Conservation (phyloP, 164 flowering plant genomes). For the Stephania yunnanensis region DNA sequence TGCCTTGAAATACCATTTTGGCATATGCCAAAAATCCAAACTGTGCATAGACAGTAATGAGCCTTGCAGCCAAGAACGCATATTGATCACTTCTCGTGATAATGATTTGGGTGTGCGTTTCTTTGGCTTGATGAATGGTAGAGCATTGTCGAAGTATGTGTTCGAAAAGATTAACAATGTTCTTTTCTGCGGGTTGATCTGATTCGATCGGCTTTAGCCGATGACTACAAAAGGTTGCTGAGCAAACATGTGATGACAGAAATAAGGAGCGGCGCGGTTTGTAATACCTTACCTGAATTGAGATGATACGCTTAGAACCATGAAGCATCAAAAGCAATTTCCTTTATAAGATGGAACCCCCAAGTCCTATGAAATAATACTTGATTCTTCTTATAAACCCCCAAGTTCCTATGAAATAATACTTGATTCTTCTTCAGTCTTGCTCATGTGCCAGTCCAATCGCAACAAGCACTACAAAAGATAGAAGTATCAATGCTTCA, state of each 20-base stretch:
- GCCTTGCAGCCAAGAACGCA: conserved; percentile 50
- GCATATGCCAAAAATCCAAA: conserved; percentile 40
- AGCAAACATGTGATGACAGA: too few species aligned
- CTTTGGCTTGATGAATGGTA: conserved; percentile 24
- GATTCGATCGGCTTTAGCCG: too few species aligned
- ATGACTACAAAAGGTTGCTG: too few species aligned
- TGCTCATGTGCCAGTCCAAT: too few species aligned
- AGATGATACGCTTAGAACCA: conserved; percentile 6
- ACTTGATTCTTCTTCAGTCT: too few species aligned
- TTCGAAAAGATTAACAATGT: too few species aligned
- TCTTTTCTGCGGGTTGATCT: too few species aligned
- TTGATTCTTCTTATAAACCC: too few species aligned
- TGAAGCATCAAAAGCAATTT: conserved; percentile 5
- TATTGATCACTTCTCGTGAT: conserved; percentile 23
- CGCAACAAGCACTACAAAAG: too few species aligned
- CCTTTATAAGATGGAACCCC: background rate
- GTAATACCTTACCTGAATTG: background rate
- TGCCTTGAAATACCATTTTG: conserved; percentile 34
- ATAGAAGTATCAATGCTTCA: too few species aligned
- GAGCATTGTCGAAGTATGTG: conserved; percentile 39
- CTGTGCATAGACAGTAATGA: conserved; percentile 41
- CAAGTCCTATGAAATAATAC: too few species aligned
- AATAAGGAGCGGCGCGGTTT: background rate
- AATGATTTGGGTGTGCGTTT: conserved; percentile 45
- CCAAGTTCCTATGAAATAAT: too few species aligned